Conservation (phyloP, 148 eudicot species). For the Linanthus parryae region DNA sequence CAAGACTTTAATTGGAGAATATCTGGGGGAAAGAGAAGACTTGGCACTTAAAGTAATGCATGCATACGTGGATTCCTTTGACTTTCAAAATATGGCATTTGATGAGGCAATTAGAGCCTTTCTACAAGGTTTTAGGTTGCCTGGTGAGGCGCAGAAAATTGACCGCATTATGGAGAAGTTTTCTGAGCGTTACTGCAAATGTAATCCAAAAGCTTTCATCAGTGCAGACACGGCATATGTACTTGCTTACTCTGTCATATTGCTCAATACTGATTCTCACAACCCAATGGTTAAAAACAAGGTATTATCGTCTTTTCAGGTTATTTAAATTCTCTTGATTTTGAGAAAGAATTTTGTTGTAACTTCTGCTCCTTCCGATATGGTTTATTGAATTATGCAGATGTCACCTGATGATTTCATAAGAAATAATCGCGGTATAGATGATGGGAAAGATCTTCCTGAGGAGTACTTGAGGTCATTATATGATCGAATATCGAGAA, state of each 20-base stretch:
- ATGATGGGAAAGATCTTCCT: slow-evolving; percentile 94
- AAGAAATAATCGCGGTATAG: slow-evolving; percentile 96
- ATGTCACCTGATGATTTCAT: slow-evolving; percentile 97
- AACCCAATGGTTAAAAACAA: slow-evolving; percentile 95
- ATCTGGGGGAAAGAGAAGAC: slow-evolving; percentile 97
- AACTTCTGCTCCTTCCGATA: slow-evolving; percentile 6
- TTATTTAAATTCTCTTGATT: no score
- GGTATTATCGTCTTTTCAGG: no score
- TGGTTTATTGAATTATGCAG: slow-evolving; percentile 33
- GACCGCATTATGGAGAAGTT: slow-evolving; percentile 82
- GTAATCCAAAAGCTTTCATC: slow-evolving; percentile 86
- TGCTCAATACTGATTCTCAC: slow-evolving; percentile 99
- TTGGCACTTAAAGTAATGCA: slow-evolving; percentile 94
- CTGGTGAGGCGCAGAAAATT: slow-evolving; percentile 71
- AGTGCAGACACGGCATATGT: slow-evolving; percentile 99
- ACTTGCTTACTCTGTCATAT: slow-evolving; percentile 96
- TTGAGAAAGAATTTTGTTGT: slow-evolving; percentile 1
- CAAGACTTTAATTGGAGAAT: slow-evolving; percentile 88
- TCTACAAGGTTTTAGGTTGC: slow-evolving; percentile 90
- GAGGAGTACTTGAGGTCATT: slow-evolving; percentile 90
- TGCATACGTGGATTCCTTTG: slow-evolving; percentile 94
- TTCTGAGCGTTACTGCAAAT: slow-evolving; percentile 97
- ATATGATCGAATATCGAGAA: slow-evolving; percentile 83
- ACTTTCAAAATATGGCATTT: slow-evolving; percentile 71
- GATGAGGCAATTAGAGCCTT: slow-evolving; percentile 91